Percentiles rank a stretch among this genome's conserved stretches.
Evolutionary conservation across 352 stramenopile genomes (phyloP).

Genomic region (Phytophthora vignae): DNA sequence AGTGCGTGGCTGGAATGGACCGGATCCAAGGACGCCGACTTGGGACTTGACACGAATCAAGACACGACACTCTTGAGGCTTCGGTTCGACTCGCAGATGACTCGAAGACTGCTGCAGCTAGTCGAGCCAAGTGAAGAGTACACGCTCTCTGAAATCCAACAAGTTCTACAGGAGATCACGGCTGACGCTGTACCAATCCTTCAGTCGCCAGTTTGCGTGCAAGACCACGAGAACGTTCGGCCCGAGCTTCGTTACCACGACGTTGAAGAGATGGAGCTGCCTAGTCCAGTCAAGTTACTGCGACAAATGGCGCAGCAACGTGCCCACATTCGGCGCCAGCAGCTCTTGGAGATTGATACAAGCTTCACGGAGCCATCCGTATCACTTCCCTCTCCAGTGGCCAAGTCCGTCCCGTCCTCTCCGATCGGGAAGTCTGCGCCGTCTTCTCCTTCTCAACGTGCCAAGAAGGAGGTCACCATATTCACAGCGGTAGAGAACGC

Average conservation of each 20-base stretch:
- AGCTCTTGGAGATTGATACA: slow-evolving; percentile 36
- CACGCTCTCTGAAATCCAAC: slow-evolving; percentile 31
- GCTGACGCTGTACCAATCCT: slow-evolving; percentile 47
- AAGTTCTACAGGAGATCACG: slow-evolving; percentile 46
- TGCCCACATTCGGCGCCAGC: slow-evolving; percentile 54
- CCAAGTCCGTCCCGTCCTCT: slow-evolving; percentile 4
- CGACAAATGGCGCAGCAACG: slow-evolving; percentile 54
- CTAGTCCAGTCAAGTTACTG: slow-evolving; percentile 45
- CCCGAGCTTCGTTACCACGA: slow-evolving; percentile 40
- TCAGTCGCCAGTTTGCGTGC: slow-evolving; percentile 24
- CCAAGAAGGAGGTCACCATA: slow-evolving; percentile 46
- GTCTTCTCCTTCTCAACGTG: slow-evolving; percentile 25
- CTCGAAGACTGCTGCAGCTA: slow-evolving; percentile 53
- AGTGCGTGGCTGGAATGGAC: slow-evolving; percentile 51
- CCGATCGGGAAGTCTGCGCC: slow-evolving; percentile 16
- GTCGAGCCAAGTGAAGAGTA: slow-evolving; percentile 41
- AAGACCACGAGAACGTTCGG: slow-evolving; percentile 26
- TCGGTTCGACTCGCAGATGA: slow-evolving; percentile 54
- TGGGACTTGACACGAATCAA: neutral
- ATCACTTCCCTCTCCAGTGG: neutral
- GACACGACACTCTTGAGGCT: slow-evolving; percentile 19
- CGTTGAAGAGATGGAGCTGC: slow-evolving; percentile 64
- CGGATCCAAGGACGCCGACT: neutral
- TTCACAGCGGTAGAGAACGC: slow-evolving; percentile 65
- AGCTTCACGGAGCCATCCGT: neutral